Evolutionary conservation across 441 rosid genomes (phyloP), one percentile per base, ranked within the genome.

Genomic region (Brassica balearica): DNA sequence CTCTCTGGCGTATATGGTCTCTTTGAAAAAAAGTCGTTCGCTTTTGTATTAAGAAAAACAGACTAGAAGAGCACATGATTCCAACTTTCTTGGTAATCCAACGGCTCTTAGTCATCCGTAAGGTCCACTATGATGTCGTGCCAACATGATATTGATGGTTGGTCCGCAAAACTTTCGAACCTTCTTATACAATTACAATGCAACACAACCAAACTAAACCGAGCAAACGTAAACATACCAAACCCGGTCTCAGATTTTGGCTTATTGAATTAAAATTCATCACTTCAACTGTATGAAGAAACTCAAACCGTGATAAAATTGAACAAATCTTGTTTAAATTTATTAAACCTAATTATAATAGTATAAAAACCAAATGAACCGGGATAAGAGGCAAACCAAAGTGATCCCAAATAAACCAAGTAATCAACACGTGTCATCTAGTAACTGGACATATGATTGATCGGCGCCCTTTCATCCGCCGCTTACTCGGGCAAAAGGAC

Each of bases 71-170:
- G 71, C 76, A 77, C 76, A 77, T 77, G 81, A 71, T 72, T 77
- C 73, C 81, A 77, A 71, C 72, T 77, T 77, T 77, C 61, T 72
- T 71, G 77, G 81, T 10, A 58, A 77, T 77, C 73, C 63, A 78
- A 78, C 73, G 81, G 81, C 77, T 14, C 29, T 59, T 20, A 72
- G 0, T 58, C 77, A 66, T 14, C 68, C 51, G 1, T 72, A 8
- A 6, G 66, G 68, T 58, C 66, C 46, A 12, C 9, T 36, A 6
- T 56, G 27, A 72, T 72, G 46, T 78, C 81, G 58, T 72, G 77
- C 72, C 77, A 69, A 59, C 69, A 78, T 5, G 77, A 23, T 23
- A 23, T 23, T 23, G 27, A 72, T 67, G n/a, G 56, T 48, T 72
- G 25, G 56, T 66, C 73, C 73, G 23, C 81, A 78, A 66, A 48